Conservation (phyloP, 768 basidiomycete species). For the Suillus lakei region DNA sequence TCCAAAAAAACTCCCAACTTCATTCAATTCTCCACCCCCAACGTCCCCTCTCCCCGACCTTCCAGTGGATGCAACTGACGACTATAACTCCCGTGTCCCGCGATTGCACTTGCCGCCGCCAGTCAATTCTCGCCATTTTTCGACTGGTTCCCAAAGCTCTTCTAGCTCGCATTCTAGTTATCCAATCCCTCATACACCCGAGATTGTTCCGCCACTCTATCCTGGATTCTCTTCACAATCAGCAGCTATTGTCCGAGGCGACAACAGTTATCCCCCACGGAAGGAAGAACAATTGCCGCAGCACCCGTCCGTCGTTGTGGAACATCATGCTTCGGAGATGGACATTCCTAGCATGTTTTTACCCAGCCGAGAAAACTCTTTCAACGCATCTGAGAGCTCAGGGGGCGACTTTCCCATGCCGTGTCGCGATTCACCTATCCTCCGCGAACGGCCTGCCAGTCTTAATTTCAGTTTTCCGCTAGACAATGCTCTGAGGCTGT, state of each 20-base stretch:
- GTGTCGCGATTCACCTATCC: constrained; percentile 12
- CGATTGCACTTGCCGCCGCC: neutral
- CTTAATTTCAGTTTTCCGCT: constrained; percentile 17
- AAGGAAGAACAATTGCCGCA: neutral
- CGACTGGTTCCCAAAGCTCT: neutral
- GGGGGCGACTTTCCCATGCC: constrained; percentile 15
- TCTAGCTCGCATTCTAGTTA: constrained; percentile 1
- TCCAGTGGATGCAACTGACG: neutral
- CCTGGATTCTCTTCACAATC: neutral
- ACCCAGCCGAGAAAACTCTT: neutral
- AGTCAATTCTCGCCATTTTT: neutral
- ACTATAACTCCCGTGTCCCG: neutral
- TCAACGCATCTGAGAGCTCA: neutral
- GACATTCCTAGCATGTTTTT: neutral
- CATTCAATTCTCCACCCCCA: neutral
- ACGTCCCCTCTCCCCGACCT: neutral
- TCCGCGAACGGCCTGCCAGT: neutral
- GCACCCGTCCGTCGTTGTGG: neutral
- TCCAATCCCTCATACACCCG: neutral
- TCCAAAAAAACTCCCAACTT: neutral
- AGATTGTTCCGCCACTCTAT: too few relatives aligned
- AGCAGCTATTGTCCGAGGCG: neutral
- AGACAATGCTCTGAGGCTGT: constrained; percentile 24
- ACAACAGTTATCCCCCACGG: neutral
- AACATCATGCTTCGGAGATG: neutral